Evolutionary conservation across 2,329 filamentous ascomycete species (phyloP), one percentile per base, ranked within the genome.

Genomic region (Echinosphaeria canescens): DNA sequence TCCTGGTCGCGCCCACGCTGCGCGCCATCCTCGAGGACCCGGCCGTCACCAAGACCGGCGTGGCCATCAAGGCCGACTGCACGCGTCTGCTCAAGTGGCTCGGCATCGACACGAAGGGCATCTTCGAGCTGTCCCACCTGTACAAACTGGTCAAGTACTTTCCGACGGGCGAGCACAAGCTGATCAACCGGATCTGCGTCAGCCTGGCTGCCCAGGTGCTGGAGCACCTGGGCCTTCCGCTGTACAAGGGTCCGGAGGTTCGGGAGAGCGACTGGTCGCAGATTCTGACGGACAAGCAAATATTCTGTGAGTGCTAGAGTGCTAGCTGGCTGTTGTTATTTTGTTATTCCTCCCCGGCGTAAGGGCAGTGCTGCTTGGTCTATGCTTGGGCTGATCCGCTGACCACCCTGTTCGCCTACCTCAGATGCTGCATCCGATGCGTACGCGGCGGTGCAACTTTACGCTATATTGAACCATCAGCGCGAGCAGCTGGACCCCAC

Each of bases 91-190:
- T 53, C 15, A 74, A 63, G n/a, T 65, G 54, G 33, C 57, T 92
- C 3, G 53, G 49, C 1, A 57, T 92, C 15, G 43, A 74, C 1
- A 54, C 70, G 2, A 59, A 54, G 26, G 76, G 76, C 1, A 51
- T 79, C 4, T 65, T 91, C 32, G 84, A 93, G 48, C 57, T 92
- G 6, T 85, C 76, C 42, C 75, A 91, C 41, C 49, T 92, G 14
- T 74, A 84, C 47, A 78, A 68, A 35, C 51, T 91, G 9, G 63
- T 92, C 34, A 81, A 71, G 32, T 73, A 68, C 41, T 67, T 63
- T 0, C 47, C 52, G 14, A 46, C 45, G 28, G 50, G 52, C 5
- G 50, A 65, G 20, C 58, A 53, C 4, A 43, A 54, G 3, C 43
- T 59, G 11, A 65, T 85, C 40, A 75, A 79, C 44, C 78, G 68